Conservation (phyloP, 306 rosid genomes). For the Dalbergia oliveri region DNA sequence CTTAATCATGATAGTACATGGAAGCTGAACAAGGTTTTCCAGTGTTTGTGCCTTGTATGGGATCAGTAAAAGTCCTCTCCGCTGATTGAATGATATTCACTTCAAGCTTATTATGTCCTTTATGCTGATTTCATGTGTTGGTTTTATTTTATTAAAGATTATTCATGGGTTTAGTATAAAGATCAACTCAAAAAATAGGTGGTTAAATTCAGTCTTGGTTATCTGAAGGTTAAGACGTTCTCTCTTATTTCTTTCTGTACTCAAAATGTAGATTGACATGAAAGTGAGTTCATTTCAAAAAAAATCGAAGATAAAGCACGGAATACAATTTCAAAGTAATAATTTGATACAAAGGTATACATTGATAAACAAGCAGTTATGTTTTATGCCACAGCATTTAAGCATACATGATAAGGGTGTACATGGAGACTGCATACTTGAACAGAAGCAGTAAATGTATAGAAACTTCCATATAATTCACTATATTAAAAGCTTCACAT, state of each 20-base stretch:
- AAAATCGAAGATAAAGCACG: background rate
- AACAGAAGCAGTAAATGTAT: conserved; percentile 7
- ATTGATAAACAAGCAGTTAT: conserved; percentile 2
- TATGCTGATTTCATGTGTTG: background rate
- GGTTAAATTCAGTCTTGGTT: conserved; percentile 4
- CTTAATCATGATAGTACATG: background rate
- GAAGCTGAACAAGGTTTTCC: conserved; percentile 38
- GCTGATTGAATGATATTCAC: conserved; percentile 7
- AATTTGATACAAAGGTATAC: conserved; percentile 25
- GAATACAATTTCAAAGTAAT: background rate
- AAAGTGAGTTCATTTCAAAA: conserved; percentile 33
- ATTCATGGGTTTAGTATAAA: background rate
- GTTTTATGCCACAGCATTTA: conserved; percentile 2
- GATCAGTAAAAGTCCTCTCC: conserved; percentile 31
- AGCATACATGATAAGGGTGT: background rate
- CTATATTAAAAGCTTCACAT: conserved; percentile 34
- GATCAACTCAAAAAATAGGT: background rate
- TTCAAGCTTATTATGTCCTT: conserved; percentile 11
- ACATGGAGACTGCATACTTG: background rate
- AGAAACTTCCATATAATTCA: conserved; percentile 1
- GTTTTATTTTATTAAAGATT: background rate
- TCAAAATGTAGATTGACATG: conserved; percentile 10
- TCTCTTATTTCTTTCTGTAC: background rate
- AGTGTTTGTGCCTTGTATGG: conserved; percentile 13
- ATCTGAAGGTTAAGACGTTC: background rate